phyloP scores from a whole-genome alignment of 495 filamentous ascomycete genomes.

The Xylaria castorea region DNA sequence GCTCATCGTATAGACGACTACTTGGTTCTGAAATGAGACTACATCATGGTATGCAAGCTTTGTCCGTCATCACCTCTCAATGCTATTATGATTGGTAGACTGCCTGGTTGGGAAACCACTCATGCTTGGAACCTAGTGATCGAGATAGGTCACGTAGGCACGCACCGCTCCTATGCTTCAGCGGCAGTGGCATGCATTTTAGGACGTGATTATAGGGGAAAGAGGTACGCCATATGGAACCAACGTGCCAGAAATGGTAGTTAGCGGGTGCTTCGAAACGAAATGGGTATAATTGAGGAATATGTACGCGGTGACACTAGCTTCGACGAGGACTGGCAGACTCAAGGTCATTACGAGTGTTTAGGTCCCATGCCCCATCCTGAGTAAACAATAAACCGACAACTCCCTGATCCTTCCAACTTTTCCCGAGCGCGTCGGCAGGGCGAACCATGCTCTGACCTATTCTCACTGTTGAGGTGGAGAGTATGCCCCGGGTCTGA shows the following conservation, averaged over 20 bases:
- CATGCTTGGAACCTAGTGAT: background rate
- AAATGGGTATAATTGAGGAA: constrained; percentile 28
- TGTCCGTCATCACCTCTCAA: background rate
- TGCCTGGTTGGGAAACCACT: background rate
- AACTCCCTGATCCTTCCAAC: constrained; percentile 17
- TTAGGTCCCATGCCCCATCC: background rate
- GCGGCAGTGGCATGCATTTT: background rate
- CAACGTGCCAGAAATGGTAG: background rate
- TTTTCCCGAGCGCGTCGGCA: constrained; percentile 16
- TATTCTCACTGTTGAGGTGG: background rate
- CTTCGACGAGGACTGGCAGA: constrained; percentile 10
- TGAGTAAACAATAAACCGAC: constrained; percentile 15
- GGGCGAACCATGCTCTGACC: background rate
- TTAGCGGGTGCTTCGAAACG: background rate
- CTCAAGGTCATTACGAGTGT: constrained; percentile 13
- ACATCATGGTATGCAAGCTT: background rate
- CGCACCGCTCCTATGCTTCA: background rate
- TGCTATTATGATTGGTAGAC: background rate
- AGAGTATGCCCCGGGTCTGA: background rate
- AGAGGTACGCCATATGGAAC: background rate
- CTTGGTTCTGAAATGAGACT: background rate
- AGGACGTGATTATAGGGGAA: background rate
- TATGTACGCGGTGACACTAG: constrained; percentile 23
- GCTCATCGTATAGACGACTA: background rate
- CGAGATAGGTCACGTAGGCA: background rate